Percentiles rank a stretch among this genome's conserved stretches.
Evolutionary conservation across 306 rosid species (phyloP).

Genomic region (Fagus crenata): DNA sequence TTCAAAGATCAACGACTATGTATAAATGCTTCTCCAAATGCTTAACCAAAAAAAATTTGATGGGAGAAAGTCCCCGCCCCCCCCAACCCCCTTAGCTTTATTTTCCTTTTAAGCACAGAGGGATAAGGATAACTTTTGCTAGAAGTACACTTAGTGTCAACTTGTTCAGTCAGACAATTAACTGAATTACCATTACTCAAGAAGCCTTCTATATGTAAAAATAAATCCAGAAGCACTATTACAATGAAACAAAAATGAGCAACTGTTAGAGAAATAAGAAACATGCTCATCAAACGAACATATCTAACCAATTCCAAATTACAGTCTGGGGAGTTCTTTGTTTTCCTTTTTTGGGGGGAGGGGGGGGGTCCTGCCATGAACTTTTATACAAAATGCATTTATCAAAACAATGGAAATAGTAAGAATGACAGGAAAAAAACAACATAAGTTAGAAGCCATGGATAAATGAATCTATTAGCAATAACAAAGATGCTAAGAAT

Average conservation of each 20-base stretch:
- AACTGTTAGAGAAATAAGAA: neutral
- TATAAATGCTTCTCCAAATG: neutral
- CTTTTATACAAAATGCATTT: neutral
- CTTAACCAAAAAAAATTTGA: neutral
- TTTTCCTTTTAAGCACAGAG: neutral
- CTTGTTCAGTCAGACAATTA: neutral
- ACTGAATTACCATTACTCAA: neutral
- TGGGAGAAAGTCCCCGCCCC: neutral
- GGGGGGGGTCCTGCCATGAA: neutral
- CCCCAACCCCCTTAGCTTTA: neutral
- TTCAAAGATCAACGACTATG: neutral
- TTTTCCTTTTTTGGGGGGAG: neutral
- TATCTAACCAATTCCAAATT: neutral
- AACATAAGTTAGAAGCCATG: neutral
- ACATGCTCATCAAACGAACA: neutral
- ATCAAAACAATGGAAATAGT: neutral
- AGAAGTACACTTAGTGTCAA: neutral
- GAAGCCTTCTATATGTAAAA: neutral
- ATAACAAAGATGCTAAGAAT: too few relatives aligned
- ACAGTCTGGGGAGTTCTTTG: neutral
- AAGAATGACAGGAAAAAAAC: neutral
- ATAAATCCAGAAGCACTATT: neutral
- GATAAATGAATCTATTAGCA: neutral
- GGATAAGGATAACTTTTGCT: neutral
- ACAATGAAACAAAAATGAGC: neutral